These are phyloP conservation scores for Pleurotus cornucopiae DNA, from an alignment of 768 basidiomycete genomes.

Conservation along the genomic window DNA sequence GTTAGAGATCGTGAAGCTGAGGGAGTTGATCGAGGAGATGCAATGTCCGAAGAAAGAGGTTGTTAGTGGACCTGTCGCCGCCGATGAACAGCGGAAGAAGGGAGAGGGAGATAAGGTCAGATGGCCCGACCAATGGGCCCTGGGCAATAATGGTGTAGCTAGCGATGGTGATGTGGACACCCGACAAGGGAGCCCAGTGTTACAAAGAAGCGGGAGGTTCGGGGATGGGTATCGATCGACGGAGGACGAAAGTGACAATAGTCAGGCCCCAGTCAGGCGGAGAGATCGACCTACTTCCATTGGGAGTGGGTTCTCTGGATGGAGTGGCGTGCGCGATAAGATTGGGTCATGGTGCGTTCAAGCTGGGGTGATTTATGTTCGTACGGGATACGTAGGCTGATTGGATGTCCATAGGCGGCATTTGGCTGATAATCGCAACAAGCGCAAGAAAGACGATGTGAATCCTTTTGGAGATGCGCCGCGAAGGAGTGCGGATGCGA, in stretches of 20 bases:
- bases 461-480: not conserved
- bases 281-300: constrained; percentile 6
- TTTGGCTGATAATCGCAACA: not conserved
- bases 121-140: constrained; percentile 18
- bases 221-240: constrained; percentile 30
- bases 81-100: constrained; percentile 4
- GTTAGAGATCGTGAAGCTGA: constrained; percentile 28
- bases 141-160: constrained; percentile 14
- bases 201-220: not conserved
- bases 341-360: constrained; percentile 1
- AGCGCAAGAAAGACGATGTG: not conserved
- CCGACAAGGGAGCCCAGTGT: not conserved
- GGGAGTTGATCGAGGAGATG: constrained; percentile 27
- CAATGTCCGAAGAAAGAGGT: not conserved
- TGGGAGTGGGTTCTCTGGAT: constrained; percentile 1
- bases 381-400: too few relatives aligned
- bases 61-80: not conserved
- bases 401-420: not conserved
- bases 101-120: constrained; percentile 15
- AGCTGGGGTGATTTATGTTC: too few relatives aligned
- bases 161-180: constrained; percentile 41
- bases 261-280: constrained; percentile 17
- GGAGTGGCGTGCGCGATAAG: constrained; percentile 7
- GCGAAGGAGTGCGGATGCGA: not conserved
- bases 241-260: constrained; percentile 41